A percentile compares a stretch with the other conserved stretches of the same genome.
These are phyloP conservation scores for Nicotiana tabacum DNA, from an alignment of 257 asterid genomes.

Conservation along the genomic window DNA sequence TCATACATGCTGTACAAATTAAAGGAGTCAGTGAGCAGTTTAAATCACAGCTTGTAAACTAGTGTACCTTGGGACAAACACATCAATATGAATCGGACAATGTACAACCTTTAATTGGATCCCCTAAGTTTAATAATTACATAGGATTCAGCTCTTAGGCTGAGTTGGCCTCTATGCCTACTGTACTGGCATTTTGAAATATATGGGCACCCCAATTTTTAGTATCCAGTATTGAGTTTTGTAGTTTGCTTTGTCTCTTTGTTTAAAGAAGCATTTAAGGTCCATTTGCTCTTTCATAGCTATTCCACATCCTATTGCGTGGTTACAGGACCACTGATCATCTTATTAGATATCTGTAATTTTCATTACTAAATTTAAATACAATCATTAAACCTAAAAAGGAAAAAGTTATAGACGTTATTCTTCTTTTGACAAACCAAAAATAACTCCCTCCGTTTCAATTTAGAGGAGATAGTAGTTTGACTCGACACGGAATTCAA, in stretches of 20 bases:
- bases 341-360: background rate
- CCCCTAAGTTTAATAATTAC: background rate
- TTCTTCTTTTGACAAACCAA: background rate
- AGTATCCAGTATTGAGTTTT: background rate
- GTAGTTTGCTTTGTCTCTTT: background rate
- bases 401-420: background rate
- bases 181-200: background rate
- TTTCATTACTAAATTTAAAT: background rate
- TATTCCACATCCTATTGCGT: background rate
- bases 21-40: background rate
- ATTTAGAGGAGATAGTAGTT: too few species aligned
- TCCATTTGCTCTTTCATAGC: background rate
- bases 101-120: background rate
- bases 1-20: background rate
- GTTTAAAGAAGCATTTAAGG: background rate
- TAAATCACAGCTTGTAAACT: background rate
- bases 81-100: background rate
- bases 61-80: background rate
- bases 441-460: too few species aligned
- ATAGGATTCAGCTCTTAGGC: background rate
- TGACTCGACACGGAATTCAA: too few species aligned
- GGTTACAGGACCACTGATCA: background rate
- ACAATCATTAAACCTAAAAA: background rate
- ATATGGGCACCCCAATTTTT: background rate
- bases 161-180: slow-evolving; percentile 3